These are phyloP conservation scores for Clavulina sp. DNA, from an alignment of 768 basidiomycete genomes.

Conservation along the genomic window DNA sequence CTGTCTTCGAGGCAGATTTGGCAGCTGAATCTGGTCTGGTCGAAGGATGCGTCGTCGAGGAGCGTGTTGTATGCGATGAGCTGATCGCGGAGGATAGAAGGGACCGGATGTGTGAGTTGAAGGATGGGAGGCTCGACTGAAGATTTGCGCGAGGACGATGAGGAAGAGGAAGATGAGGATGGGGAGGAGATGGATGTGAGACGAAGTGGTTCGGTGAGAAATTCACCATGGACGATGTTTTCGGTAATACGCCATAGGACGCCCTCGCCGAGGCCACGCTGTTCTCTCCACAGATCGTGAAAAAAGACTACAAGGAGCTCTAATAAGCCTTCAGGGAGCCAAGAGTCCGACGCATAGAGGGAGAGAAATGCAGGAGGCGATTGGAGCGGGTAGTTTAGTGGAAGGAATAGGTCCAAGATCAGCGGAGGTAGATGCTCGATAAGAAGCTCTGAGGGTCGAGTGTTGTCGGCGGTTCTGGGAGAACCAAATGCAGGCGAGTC, in stretches of 20 bases:
- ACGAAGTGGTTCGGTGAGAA: conserved; percentile 17
- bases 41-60: conserved; percentile 36
- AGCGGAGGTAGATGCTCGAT: conserved; percentile 46
- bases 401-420: conserved; percentile 36
- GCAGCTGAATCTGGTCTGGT: conserved; percentile 48
- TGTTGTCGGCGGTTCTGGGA: too few relatives aligned
- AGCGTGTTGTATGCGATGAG: conserved; percentile 34
- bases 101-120: conserved; percentile 35
- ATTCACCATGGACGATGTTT: conserved; percentile 48
- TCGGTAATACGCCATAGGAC: conserved; percentile 58
- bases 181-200: not conserved
- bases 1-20: conserved; percentile 55
- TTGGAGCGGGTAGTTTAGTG: conserved; percentile 35
- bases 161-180: too few relatives aligned
- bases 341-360: conserved; percentile 32
- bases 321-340: conserved; percentile 36
- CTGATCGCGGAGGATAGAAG: conserved; percentile 16
- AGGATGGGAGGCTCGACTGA: too few relatives aligned
- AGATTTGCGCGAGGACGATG: too few relatives aligned
- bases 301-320: conserved; percentile 24
- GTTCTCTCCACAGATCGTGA: conserved; percentile 40
- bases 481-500: too few relatives aligned
- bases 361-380: conserved; percentile 37
- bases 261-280: conserved; percentile 23
- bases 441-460: not conserved